Evolutionary conservation across 2,329 filamentous ascomycete genomes (phyloP), one percentile per base, ranked within the genome.

Genomic region (Tolypocladium paradoxum): DNA sequence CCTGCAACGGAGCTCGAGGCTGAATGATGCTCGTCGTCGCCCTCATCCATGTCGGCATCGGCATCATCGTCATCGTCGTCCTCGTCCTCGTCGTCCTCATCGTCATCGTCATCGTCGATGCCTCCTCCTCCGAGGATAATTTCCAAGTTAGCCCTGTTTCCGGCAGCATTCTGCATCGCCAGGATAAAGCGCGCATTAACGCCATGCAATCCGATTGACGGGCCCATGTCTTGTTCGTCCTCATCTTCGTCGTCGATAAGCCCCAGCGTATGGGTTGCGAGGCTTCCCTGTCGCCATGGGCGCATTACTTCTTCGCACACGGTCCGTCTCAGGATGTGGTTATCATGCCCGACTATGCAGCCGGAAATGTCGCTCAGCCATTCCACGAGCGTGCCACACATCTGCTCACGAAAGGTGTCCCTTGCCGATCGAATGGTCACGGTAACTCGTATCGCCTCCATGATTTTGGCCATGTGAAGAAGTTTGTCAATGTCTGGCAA

Each of bases 321-420:
- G 7, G 87, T 83, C 50, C 83, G 84, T 37, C 90, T 82, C 45
- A 99, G 74, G 20, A 97, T 83, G 55, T 88, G 77, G 56, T 84
- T 81, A 63, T 99, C 90, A 34, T 82, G 76, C 1, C 89, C 90
- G 48, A 96, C 87, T 51, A 83, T 87, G 68, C 91, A 96, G 33
- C 90, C 90, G 8, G 90, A 82, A 62, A 99, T 95, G 68, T 99
- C 95, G 51, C 85, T 81, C 22, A 99, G 78, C 95, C 95, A 99
- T 62, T 96, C 91, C 52, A 99, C 87, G 56, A 99, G 92, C 18
- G 90, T 90, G n/a, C 88, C 90, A 62, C 91, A 96, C 95, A 99
- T 99, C 67, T 97, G 88, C 67, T 99, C 93, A 55, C 93, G 82
- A 71, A 97, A 99, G 0, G 90, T 97, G 70, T 99, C 93, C 61